Base-by-base conservation (phyloP, 2,329 filamentous ascomycete species). In the Pyrenochaeta sp. region DNA sequence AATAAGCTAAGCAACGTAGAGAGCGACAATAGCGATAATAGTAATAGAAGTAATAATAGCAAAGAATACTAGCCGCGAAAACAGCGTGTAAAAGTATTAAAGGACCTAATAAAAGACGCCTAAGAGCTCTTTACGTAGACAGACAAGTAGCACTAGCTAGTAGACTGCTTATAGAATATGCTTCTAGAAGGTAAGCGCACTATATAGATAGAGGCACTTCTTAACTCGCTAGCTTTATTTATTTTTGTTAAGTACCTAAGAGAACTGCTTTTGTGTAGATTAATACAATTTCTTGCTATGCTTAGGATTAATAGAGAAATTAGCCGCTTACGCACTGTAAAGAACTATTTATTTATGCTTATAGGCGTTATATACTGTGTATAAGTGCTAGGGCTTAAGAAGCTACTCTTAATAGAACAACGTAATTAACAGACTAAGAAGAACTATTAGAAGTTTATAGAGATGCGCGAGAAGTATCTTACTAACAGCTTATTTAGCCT, bases 281-380 rank as follows among this genome's bases (percentile, higher is more conserved):
- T 38, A 5, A n/a, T 29, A 13, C 8, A n/a, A n/a, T n/a, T n/a
- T n/a, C n/a, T n/a, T n/a, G n/a, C n/a, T n/a, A n/a, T n/a, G n/a
- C n/a, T n/a, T 17, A 20, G 40, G 1, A 41, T 49, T 11, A 7
- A 49, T 19, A 19, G 14, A 13, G 9, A 41, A 30, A 48, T 15
- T 34, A 36, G 37, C 24, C 27, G 39, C 29, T 37, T 50, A 20
- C 36, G 29, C n/a, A 50, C 22, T 7, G 35, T 20, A 31, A 53
- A 37, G 34, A 44, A 56, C 21, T 56, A 47, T 27, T 58, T 19
- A 7, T 57, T 57, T 15, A 57, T 53, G 13, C 46, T 57, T 8
- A 40, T 43, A 10, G 23, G 53, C 8, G 26, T 59, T 2, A 39
- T 60, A 2, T 58, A 60, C 41, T 60, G 20, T 20, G 34, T 43